Conservation (phyloP, 1,284 basidiomycete genomes). For the Kwoniella shivajii region DNA sequence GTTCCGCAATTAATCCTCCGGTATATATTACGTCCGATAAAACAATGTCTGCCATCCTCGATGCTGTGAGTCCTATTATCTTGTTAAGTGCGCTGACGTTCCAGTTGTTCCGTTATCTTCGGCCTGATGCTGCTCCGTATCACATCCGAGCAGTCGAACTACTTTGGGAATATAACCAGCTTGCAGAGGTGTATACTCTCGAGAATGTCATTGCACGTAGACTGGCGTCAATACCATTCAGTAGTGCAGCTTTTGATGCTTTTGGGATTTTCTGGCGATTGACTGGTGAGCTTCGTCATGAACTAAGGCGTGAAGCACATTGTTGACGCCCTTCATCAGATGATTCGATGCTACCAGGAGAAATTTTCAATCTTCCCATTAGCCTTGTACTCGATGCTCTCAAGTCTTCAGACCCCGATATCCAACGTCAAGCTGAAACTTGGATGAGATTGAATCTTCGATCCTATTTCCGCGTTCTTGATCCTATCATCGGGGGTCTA, state of each 20-base stretch:
- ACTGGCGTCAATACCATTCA: constrained; percentile 16
- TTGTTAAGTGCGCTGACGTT: constrained; percentile 12
- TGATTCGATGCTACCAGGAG: constrained; percentile 76
- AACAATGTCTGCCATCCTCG: constrained; percentile 35
- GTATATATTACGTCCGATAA: constrained; percentile 27
- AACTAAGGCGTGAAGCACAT: not conserved
- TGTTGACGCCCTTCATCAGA: constrained; percentile 60
- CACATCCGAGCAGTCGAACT: constrained; percentile 80
- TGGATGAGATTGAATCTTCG: constrained; percentile 95
- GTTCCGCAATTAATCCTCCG: constrained; percentile 24
- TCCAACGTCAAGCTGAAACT: constrained; percentile 79
- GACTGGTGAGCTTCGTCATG: constrained; percentile 64
- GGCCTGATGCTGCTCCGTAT: constrained; percentile 67
- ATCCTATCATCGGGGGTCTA: constrained; percentile 80
- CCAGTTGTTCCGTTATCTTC: constrained; percentile 75
- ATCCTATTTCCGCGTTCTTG: constrained; percentile 83
- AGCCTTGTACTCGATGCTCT: constrained; percentile 83
- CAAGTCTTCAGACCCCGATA: constrained; percentile 69
- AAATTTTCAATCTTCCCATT: constrained; percentile 79
- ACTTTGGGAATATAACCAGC: constrained; percentile 66
- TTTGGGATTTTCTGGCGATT: constrained; percentile 93
- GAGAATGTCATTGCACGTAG: constrained; percentile 64
- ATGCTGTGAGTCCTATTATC: constrained; percentile 25
- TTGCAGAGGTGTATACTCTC: constrained; percentile 56
- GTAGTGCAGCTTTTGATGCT: constrained; percentile 68